Evolutionary conservation across 148 eudicot species (phyloP).

Genomic region (Chenopodium suecicum): DNA sequence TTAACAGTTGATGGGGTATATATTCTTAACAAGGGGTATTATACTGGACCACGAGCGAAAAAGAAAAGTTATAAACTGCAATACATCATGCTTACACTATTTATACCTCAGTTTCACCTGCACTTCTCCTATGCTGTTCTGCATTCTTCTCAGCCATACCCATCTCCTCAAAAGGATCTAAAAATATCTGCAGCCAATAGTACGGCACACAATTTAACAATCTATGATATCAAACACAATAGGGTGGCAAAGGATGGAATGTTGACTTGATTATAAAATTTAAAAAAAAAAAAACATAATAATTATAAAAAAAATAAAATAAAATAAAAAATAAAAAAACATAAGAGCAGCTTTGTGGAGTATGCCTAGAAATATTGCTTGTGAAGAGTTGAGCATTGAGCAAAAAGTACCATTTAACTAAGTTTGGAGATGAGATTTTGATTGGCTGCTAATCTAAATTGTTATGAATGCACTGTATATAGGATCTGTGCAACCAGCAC

Average conservation of each 20-base stretch:
- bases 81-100: neutral
- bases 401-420: too few species aligned
- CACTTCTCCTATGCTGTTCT: conserved; percentile 94
- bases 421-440: too few species aligned
- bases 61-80: neutral
- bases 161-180: conserved; percentile 96
- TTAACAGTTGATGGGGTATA: neutral
- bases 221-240: neutral
- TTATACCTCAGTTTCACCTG: conserved; percentile 82
- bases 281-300: too few species aligned
- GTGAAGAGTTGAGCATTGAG: too few species aligned
- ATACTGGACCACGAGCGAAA: neutral
- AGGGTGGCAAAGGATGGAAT: neutral
- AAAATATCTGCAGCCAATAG: conserved; percentile 45
- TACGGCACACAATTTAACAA: neutral
- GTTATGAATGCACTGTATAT: too few species aligned
- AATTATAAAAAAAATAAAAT: too few species aligned
- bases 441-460: too few species aligned
- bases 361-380: too few species aligned
- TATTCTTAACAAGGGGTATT: neutral
- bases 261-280: neutral
- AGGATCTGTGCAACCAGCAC: too few species aligned
- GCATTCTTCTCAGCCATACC: conserved; percentile 56
- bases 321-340: neutral
- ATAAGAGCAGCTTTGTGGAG: too few species aligned